These are phyloP conservation scores for Lactifluus hygrophoroides DNA, from an alignment of 768 basidiomycete genomes.

Conservation along the genomic window DNA sequence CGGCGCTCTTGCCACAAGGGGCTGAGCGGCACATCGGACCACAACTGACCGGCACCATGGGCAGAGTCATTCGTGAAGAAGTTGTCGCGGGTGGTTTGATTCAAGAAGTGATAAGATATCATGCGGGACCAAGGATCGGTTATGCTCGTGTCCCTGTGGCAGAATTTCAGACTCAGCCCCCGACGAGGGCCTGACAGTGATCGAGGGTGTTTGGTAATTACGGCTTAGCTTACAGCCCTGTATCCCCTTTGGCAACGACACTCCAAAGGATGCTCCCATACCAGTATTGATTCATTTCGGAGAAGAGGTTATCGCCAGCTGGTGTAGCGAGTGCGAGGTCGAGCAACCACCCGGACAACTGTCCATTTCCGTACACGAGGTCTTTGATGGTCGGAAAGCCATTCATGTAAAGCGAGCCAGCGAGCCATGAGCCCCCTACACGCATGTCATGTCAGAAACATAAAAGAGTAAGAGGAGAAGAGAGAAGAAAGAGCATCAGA, in stretches of 20 bases:
- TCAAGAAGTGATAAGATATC: constrained; percentile 67
- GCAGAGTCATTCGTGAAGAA: constrained; percentile 50
- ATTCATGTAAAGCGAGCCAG: constrained; percentile 54
- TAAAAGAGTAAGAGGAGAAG: background rate
- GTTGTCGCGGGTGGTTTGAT: constrained; percentile 48
- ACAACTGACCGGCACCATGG: constrained; percentile 68
- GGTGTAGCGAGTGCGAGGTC: constrained; percentile 50
- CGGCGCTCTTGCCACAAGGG: constrained; percentile 41
- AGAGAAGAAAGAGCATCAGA: too few relatives aligned
- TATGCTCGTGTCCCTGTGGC: constrained; percentile 49
- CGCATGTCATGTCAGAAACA: background rate
- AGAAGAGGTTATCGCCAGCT: constrained; percentile 39
- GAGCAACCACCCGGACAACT: constrained; percentile 46
- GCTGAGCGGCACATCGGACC: constrained; percentile 47
- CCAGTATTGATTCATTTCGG: constrained; percentile 41
- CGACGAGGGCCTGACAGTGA: background rate
- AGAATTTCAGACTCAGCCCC: background rate
- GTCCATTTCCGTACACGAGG: constrained; percentile 50
- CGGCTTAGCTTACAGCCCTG: constrained; percentile 39
- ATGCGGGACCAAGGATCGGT: constrained; percentile 59
- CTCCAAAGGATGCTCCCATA: constrained; percentile 47
- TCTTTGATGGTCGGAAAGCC: constrained; percentile 50
- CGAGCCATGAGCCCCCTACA: constrained; percentile 59
- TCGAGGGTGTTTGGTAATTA: too few relatives aligned
- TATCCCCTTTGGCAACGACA: constrained; percentile 45